These are phyloP conservation scores for Raffaelea ambrosiae DNA, from an alignment of 2,329 filamentous ascomycete genomes.

Conservation along the genomic window DNA sequence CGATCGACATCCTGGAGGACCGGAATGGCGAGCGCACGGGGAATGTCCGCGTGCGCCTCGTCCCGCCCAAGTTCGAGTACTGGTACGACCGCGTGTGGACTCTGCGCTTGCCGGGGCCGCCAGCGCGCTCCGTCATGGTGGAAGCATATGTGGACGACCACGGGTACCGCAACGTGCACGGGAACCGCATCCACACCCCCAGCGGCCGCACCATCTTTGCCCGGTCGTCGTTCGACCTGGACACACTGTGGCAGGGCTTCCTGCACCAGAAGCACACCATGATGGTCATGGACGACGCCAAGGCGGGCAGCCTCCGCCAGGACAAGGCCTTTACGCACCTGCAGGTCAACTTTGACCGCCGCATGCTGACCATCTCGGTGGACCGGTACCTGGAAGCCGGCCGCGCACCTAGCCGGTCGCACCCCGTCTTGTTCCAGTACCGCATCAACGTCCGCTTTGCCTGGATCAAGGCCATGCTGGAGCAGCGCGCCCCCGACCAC, in stretches of 20 bases:
- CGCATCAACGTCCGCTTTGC: conserved; percentile 35
- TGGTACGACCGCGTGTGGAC: conserved; percentile 28
- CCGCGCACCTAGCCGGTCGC: no score
- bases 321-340: background rate
- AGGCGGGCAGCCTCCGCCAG: background rate
- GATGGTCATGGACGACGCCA: conserved; percentile 46
- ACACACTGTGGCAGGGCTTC: conserved; percentile 53
- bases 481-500: conserved; percentile 21
- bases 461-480: conserved; percentile 36
- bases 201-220: conserved; percentile 14
- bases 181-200: conserved; percentile 9
- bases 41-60: conserved; percentile 44
- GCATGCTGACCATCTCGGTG: conserved; percentile 6
- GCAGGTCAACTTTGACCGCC: conserved; percentile 4
- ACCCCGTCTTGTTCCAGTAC: conserved; percentile 18
- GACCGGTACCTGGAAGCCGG: conserved; percentile 3
- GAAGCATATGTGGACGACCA: conserved; percentile 4
- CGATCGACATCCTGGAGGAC: conserved; percentile 47
- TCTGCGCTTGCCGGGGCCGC: conserved; percentile 1
- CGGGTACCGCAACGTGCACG: conserved; percentile 3
- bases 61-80: conserved; percentile 41
- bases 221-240: conserved; percentile 32
- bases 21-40: conserved; percentile 27
- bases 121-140: background rate
- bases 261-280: conserved; percentile 45